Evolutionary conservation across 2,329 filamentous ascomycete genomes (phyloP).

Genomic region (Rhytidhysteron rufulum): DNA sequence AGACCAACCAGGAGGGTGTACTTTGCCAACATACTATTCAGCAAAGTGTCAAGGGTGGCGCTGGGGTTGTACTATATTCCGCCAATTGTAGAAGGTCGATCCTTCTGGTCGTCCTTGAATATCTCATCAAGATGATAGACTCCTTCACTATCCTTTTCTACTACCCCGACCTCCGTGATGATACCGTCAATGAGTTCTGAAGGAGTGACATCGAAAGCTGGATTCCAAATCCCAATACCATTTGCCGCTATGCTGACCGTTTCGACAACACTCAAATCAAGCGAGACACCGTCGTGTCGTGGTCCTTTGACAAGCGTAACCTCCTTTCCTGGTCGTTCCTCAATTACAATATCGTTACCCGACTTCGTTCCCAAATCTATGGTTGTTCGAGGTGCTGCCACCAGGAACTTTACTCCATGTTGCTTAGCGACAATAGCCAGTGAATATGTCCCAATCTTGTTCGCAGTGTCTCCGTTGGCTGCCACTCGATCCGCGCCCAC

Average conservation of each 20-base stretch:
- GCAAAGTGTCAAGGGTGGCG: no score
- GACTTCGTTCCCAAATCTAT: slow-evolving; percentile 80
- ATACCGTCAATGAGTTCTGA: slow-evolving; percentile 85
- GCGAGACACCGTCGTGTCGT: slow-evolving; percentile 57
- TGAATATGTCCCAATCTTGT: slow-evolving; percentile 96
- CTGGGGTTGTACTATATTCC: slow-evolving; percentile 15
- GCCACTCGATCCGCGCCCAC: slow-evolving; percentile 95
- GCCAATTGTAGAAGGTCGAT: slow-evolving; percentile 30
- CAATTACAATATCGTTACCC: slow-evolving; percentile 80
- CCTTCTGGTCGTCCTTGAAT: slow-evolving; percentile 29
- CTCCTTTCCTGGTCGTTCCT: slow-evolving; percentile 78
- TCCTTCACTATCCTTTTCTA: slow-evolving; percentile 70
- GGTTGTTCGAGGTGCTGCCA: slow-evolving; percentile 90
- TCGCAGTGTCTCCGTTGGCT: slow-evolving; percentile 94
- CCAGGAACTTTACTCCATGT: slow-evolving; percentile 90
- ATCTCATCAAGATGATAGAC: slow-evolving; percentile 57
- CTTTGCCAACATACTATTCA: no score
- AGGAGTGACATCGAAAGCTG: slow-evolving; percentile 93
- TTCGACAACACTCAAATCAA: slow-evolving; percentile 62
- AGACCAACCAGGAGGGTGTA: no score
- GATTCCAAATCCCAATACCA: slow-evolving; percentile 89
- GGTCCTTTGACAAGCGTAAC: slow-evolving; percentile 82
- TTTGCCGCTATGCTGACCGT: slow-evolving; percentile 74
- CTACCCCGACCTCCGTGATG: slow-evolving; percentile 85
- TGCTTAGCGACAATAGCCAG: slow-evolving; percentile 85